phyloP scores from a whole-genome alignment of 345 rosid genomes.

The Eucalyptus sp. region DNA sequence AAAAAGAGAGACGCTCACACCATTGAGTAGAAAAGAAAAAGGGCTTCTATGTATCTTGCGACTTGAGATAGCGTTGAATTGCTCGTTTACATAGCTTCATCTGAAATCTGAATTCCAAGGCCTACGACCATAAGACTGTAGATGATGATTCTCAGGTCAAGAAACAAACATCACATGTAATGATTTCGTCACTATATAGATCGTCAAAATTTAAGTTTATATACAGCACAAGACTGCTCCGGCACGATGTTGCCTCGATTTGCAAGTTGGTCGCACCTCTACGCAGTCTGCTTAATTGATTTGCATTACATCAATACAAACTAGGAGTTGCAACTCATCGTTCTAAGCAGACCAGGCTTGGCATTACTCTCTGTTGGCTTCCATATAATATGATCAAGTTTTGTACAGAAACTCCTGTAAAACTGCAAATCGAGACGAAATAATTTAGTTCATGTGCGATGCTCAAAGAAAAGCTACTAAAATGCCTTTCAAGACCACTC shows the following conservation, averaged over 20 bases:
- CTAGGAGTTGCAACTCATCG: slow-evolving; percentile 37
- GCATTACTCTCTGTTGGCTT: slow-evolving; percentile 38
- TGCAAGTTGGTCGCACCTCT: neutral
- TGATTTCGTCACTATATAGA: neutral
- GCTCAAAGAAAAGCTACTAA: neutral
- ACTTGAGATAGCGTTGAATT: neutral
- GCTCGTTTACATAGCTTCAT: neutral
- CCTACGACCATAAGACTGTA: neutral
- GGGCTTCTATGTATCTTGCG: neutral
- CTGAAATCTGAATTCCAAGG: neutral
- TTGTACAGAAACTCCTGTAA: slow-evolving; percentile 64
- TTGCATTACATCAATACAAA: slow-evolving; percentile 9
- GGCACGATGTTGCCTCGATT: neutral
- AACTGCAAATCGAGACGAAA: slow-evolving; percentile 25
- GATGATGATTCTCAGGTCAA: neutral
- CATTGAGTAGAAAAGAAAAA: neutral
- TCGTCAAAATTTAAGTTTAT: neutral
- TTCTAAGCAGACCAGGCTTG: slow-evolving; percentile 24
- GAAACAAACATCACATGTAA: neutral
- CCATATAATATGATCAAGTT: slow-evolving; percentile 73
- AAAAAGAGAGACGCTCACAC: neutral
- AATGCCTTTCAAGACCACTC: neutral
- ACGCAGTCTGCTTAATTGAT: neutral
- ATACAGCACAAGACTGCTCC: neutral
- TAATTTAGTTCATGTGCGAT: neutral